Conservation (phyloP, 1,284 basidiomycete species). For the Lignosus rhinocerotis region DNA sequence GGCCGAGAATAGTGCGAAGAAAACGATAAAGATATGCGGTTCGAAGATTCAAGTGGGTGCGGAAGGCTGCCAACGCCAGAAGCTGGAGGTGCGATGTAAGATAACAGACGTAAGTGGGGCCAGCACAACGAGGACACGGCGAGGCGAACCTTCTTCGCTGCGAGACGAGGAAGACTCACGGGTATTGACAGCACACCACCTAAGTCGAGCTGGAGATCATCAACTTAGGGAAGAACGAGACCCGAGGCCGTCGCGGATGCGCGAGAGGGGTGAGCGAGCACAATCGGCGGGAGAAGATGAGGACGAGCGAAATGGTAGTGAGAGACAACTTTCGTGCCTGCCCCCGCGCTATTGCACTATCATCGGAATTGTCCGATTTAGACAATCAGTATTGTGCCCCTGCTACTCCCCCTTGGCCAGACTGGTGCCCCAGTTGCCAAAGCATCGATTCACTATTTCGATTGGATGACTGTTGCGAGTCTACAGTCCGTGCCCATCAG, state of each 20-base stretch:
- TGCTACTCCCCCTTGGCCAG: not conserved
- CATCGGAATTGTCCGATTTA: conserved; percentile 17
- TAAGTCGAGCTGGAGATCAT: conserved; percentile 23
- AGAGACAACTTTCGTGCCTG: conserved; percentile 9
- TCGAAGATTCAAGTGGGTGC: conserved; percentile 19
- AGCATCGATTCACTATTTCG: too few relatives aligned
- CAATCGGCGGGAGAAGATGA: conserved; percentile 13
- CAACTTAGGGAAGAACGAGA: conserved; percentile 16
- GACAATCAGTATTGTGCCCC: conserved; percentile 1
- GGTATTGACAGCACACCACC: conserved; percentile 14
- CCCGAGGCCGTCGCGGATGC: conserved; percentile 10
- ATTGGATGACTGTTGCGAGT: too few relatives aligned
- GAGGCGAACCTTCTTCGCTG: conserved; percentile 36
- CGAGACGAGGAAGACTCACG: conserved; percentile 19
- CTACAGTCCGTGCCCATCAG: not conserved
- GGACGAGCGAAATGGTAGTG: not conserved
- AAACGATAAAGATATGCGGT: conserved; percentile 28
- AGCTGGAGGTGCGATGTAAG: conserved; percentile 20
- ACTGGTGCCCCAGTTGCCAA: not conserved
- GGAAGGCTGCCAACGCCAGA: conserved; percentile 23
- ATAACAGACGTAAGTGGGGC: conserved; percentile 28
- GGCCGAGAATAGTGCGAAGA: conserved; percentile 24
- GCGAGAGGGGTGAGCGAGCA: conserved; percentile 4
- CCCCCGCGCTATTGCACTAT: conserved; percentile 8
- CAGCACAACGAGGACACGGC: conserved; percentile 39